phyloP scores from a whole-genome alignment of 2,329 filamentous ascomycete genomes.

The Cadophora sp. region DNA sequence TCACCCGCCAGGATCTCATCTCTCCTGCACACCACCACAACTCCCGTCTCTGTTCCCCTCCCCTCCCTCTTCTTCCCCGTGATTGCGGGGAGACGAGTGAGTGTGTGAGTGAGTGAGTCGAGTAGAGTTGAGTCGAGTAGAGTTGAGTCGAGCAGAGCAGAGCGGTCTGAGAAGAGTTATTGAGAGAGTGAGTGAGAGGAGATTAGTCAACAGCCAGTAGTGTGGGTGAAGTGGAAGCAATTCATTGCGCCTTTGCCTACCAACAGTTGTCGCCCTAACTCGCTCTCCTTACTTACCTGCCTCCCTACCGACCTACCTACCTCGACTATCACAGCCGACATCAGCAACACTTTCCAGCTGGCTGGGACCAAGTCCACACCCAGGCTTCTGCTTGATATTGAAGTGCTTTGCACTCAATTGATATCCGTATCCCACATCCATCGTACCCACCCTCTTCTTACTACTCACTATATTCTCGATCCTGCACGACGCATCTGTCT shows the following conservation, averaged over 20 bases:
- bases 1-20: slow-evolving; percentile 9
- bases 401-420: background rate
- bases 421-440: background rate
- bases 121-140: background rate
- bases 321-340: background rate
- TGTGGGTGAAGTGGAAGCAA: background rate
- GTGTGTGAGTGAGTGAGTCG: background rate
- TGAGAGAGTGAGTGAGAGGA: background rate
- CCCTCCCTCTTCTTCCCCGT: slow-evolving; percentile 4
- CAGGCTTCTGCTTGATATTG: background rate
- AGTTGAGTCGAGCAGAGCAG: background rate
- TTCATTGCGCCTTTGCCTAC: background rate
- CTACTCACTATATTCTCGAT: slow-evolving; percentile 6
- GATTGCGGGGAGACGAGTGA: slow-evolving; percentile 19
- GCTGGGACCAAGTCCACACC: background rate
- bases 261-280: background rate
- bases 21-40: background rate
- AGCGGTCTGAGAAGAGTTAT: background rate
- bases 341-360: background rate
- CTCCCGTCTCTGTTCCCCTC: slow-evolving; percentile 1
- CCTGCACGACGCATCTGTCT: slow-evolving; percentile 3
- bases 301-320: background rate
- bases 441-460: background rate
- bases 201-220: background rate
- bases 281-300: background rate